A percentile compares a stretch with the other conserved stretches of the same genome.
These are phyloP conservation scores for Mytilinidion resinicola DNA, from an alignment of 495 filamentous ascomycete species.

Conservation along the genomic window DNA sequence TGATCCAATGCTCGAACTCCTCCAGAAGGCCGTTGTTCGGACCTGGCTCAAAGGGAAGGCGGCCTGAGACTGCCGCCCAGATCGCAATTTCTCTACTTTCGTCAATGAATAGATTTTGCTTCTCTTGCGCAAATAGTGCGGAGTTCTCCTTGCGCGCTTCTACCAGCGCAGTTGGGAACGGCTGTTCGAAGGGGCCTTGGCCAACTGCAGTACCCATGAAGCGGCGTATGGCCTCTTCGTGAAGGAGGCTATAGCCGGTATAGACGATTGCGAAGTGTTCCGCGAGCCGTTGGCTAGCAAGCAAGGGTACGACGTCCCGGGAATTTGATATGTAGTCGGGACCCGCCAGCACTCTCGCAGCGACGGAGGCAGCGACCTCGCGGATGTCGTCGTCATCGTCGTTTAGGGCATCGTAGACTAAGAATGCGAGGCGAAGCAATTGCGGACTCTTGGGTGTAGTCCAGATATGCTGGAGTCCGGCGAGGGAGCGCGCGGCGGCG, in stretches of 20 bases:
- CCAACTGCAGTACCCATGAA: constrained; percentile 13
- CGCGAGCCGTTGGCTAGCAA: constrained; percentile 44
- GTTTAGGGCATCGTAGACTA: constrained; percentile 59
- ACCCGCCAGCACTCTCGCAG: constrained; percentile 35
- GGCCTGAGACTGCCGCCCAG: constrained; percentile 52
- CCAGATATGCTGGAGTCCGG: constrained; percentile 11
- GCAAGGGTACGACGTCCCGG: constrained; percentile 38
- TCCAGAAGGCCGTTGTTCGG: constrained; percentile 26
- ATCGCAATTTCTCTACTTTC: constrained; percentile 59
- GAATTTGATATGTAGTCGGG: not conserved
- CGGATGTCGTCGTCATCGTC: constrained; percentile 92
- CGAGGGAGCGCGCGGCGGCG: constrained; percentile 21
- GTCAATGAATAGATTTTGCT: constrained; percentile 86
- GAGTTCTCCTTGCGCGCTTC: constrained; percentile 55
- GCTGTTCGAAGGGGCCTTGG: not conserved
- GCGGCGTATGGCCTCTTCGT: constrained; percentile 27
- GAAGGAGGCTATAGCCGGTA: constrained; percentile 35
- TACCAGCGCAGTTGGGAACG: constrained; percentile 45
- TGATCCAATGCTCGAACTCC: constrained; percentile 48
- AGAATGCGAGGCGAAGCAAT: constrained; percentile 28
- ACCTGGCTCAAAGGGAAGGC: constrained; percentile 19
- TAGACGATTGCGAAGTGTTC: constrained; percentile 41
- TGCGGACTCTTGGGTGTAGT: not conserved
- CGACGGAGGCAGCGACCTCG: constrained; percentile 50
- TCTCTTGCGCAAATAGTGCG: constrained; percentile 77